A percentile compares a stretch with the other conserved stretches of the same genome.
phyloP scores from a whole-genome alignment of 306 rosid species.

The Arachis stenosperma region DNA sequence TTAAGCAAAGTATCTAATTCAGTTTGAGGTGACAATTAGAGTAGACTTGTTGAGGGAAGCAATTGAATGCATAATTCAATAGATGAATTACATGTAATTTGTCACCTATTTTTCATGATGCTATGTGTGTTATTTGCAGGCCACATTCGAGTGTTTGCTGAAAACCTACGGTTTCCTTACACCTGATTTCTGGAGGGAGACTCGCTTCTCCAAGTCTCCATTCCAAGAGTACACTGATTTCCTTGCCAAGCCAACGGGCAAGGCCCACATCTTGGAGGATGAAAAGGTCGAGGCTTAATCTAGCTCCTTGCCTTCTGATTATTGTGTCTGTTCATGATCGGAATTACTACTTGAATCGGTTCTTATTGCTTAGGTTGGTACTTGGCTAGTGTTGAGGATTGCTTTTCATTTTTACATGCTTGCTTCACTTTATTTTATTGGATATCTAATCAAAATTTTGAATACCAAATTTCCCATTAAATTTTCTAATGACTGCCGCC shows the following conservation, averaged over 20 bases:
- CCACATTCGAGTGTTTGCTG: constrained; percentile 44
- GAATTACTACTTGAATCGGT: constrained; percentile 21
- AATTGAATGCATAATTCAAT: neutral
- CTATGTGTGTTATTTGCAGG: constrained; percentile 13
- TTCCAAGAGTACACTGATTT: constrained; percentile 47
- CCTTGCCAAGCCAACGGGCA: constrained; percentile 37
- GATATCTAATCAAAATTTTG: constrained; percentile 30
- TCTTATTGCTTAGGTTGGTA: constrained; percentile 24
- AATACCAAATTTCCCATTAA: neutral
- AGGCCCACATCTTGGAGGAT: constrained; percentile 41
- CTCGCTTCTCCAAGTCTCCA: constrained; percentile 43
- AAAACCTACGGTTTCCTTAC: constrained; percentile 44
- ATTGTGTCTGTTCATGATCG: constrained; percentile 2
- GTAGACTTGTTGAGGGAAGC: neutral
- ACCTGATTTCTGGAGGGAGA: constrained; percentile 44
- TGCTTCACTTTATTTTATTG: constrained; percentile 10
- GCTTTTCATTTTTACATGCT: neutral
- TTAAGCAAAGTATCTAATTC: no score
- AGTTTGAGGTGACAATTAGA: no score
- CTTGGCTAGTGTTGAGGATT: neutral
- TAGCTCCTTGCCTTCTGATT: neutral
- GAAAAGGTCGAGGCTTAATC: constrained; percentile 43
- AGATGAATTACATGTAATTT: neutral
- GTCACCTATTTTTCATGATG: neutral
- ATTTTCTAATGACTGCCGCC: no score